Evolutionary conservation across 2,329 filamentous ascomycete species (phyloP), one percentile per base, ranked within the genome.

Genomic region (Alternaria incomplexa): DNA sequence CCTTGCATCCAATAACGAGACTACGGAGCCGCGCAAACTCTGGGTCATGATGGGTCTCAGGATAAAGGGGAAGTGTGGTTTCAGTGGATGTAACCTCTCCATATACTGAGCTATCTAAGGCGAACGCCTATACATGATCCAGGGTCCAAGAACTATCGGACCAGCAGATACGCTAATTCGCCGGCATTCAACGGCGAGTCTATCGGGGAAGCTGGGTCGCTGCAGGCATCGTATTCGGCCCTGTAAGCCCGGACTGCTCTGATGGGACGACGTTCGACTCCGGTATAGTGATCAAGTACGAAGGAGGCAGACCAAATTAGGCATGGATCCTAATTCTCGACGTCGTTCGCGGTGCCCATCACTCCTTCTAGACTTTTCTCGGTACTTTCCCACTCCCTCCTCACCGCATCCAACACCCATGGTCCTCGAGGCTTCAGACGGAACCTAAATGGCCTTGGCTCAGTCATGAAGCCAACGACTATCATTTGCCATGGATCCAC

Each of bases 121-220:
- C 17, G 15, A 48, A 17, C 23, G 6, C n/a, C 46, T 26, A 20
- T 11, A 15, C 22, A 47, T 15, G 45, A 47, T 47, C 22, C 23
- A 47, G 15, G 22, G 15, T n/a, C 22, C 6, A 25, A 47, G 20
- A 28, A 15, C 6, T 22, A 2, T 26, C 15, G n/a, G 23, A 48
- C 46, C 56, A 76, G 82, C 51, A 69, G 80, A 45, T 71, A 28
- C 80, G 1, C 67, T 73, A 0, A 61, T 81, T 2, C 73, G 72
- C 5, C 25, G 9, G 73, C 72, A 0, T 74, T 77, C 58, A 76
- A 40, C n/a, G 75, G 51, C 59, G 82, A 8, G 67, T 68, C 0
- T 70, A 79, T n/a, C 63, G 77, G 64, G 65, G 59, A 11, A 68
- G 68, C 8, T 56, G 56, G 3, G 67, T 67, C 2, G 65, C 77